phyloP scores from a whole-genome alignment of 177 flowering plant genomes.

The Telopea speciosissima region DNA sequence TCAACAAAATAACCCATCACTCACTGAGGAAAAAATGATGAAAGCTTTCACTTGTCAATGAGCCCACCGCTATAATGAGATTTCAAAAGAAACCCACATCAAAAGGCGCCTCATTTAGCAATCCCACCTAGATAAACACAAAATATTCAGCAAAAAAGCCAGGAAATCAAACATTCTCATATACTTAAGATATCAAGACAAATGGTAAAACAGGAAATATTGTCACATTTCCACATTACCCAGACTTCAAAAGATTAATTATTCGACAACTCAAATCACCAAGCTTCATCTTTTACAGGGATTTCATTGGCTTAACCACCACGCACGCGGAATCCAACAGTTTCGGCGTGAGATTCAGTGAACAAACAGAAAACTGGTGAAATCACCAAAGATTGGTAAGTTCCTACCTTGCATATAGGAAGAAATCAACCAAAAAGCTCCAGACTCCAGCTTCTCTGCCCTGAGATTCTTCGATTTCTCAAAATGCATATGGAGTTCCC shows the following conservation, averaged over 20 bases:
- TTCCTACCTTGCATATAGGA: not conserved
- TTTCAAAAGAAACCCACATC: not conserved
- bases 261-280: not conserved
- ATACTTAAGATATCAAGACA: slow-evolving; percentile 2
- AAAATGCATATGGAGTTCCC: not conserved
- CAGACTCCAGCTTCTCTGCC: not conserved
- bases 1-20: not conserved
- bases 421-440: not conserved
- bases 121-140: not conserved
- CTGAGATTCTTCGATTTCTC: slow-evolving; percentile 8
- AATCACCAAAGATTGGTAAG: not conserved
- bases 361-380: not conserved
- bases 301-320: not conserved
- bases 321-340: not conserved
- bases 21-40: not conserved
- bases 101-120: not conserved
- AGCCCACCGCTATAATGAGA: not conserved
- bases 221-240: slow-evolving; percentile 5
- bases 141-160: slow-evolving; percentile 1
- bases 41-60: not conserved
- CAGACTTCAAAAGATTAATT: not conserved
- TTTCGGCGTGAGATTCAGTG: not conserved
- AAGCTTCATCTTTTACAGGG: not conserved
- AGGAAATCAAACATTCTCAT: slow-evolving; percentile 3
- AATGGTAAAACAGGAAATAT: slow-evolving; percentile 1